Evolutionary conservation across 176 grass and related monocot species (phyloP).

Genomic region (Bothriochloa decipiens): DNA sequence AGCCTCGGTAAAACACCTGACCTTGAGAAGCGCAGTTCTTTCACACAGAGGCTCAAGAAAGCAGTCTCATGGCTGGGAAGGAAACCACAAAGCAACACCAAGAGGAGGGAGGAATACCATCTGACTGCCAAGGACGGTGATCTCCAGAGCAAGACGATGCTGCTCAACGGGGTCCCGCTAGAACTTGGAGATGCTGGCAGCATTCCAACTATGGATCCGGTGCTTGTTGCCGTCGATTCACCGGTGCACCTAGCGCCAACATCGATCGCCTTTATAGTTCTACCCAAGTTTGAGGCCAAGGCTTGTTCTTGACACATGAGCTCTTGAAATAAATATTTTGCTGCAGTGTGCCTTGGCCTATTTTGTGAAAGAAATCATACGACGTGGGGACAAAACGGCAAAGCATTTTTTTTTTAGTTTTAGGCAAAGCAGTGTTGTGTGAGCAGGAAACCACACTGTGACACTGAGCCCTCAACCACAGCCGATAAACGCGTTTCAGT

Average conservation of each 20-base stretch:
- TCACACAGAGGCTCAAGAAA: constrained; percentile 52
- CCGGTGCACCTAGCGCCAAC: constrained; percentile 58
- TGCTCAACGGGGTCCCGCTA: constrained; percentile 71
- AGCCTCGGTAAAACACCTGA: constrained; percentile 35
- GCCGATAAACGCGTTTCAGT: background rate
- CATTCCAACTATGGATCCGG: constrained; percentile 59
- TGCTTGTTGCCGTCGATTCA: constrained; percentile 38
- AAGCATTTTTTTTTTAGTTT: background rate
- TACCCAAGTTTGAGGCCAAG: constrained; percentile 87
- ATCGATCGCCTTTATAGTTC: constrained; percentile 77
- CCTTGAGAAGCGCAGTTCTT: constrained; percentile 36
- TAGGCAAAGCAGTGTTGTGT: background rate
- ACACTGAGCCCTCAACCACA: background rate
- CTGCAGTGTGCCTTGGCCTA: background rate
- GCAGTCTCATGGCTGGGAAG: constrained; percentile 81
- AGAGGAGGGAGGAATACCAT: constrained; percentile 84
- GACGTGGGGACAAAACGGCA: background rate
- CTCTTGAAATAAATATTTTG: background rate
- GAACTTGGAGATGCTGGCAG: constrained; percentile 55
- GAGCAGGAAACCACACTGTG: background rate
- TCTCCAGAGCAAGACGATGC: constrained; percentile 73
- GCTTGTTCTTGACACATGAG: constrained; percentile 54
- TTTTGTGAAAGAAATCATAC: background rate
- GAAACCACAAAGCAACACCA: constrained; percentile 39
- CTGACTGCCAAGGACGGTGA: constrained; percentile 66